These are phyloP conservation scores for Hymenoscyphus salicellus DNA, from an alignment of 2,329 filamentous ascomycete genomes.

Conservation along the genomic window DNA sequence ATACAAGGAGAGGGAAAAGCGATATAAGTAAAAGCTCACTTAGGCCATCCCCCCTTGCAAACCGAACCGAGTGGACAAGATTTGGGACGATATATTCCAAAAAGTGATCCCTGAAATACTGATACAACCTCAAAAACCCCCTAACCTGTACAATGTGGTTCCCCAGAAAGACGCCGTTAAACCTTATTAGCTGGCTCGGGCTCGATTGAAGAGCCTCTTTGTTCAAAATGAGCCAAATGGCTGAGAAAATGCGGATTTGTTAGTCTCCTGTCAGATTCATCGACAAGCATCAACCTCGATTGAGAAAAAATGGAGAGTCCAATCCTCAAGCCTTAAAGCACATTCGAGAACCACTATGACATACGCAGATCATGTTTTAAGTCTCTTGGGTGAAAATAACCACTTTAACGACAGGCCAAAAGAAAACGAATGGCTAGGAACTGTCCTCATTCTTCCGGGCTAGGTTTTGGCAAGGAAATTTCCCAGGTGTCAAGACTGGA, in stretches of 20 bases:
- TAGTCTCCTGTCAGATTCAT: neutral
- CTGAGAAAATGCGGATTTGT: neutral
- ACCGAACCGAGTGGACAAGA: neutral
- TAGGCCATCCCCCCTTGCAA: neutral
- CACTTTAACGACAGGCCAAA: neutral
- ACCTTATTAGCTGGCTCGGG: neutral
- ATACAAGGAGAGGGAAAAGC: neutral
- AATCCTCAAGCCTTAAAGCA: neutral
- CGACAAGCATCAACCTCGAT: neutral
- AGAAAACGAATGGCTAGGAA: neutral
- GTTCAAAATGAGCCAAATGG: neutral
- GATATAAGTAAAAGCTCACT: neutral
- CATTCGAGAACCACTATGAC: neutral
- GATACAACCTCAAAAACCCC: neutral
- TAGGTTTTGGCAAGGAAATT: neutral
- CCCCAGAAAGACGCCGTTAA: neutral
- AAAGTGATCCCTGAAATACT: neutral
- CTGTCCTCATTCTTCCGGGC: neutral
- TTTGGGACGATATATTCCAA: neutral
- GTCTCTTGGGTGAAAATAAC: neutral
- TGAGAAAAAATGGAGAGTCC: neutral
- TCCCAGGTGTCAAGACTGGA: no score
- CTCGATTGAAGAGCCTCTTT: neutral
- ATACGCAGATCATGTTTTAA: neutral
- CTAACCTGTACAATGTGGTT: neutral